phyloP scores from a whole-genome alignment of 2,329 filamentous ascomycete genomes.

The Fusarium redolens region DNA sequence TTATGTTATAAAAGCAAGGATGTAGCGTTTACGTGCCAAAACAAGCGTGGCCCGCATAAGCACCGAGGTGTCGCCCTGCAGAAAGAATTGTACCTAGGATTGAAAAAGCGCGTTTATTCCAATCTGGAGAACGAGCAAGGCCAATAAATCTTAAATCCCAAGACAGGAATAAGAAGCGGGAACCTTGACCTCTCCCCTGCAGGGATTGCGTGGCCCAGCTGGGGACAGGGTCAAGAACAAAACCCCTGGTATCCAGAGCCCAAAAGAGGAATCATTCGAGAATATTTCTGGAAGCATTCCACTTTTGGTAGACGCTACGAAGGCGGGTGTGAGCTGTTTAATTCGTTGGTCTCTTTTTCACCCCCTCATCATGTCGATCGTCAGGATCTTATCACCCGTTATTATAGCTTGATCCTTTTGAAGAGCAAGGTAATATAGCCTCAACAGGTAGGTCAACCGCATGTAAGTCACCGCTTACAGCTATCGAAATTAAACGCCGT shows the following conservation, averaged over 20 bases:
- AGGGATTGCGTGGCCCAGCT: slow-evolving; percentile 16
- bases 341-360: not conserved
- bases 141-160: not conserved
- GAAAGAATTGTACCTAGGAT: not conserved
- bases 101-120: not conserved
- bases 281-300: slow-evolving; percentile 42
- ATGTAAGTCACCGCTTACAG: not conserved
- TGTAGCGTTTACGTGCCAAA: slow-evolving; percentile 3
- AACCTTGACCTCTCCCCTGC: slow-evolving; percentile 8
- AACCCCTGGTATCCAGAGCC: slow-evolving; percentile 18
- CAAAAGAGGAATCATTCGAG: slow-evolving; percentile 38
- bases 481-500: not conserved
- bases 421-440: not conserved
- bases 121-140: not conserved
- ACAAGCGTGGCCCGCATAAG: slow-evolving; percentile 40
- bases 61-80: slow-evolving; percentile 40
- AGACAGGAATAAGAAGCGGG: not conserved
- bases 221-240: not conserved
- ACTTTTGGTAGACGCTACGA: slow-evolving; percentile 1
- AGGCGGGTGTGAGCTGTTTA: slow-evolving; percentile 21
- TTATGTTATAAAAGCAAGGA: slow-evolving; percentile 28
- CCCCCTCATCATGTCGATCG: slow-evolving; percentile 18
- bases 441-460: not conserved
- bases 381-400: slow-evolving; percentile 7
- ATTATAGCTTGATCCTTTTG: slow-evolving; percentile 9